phyloP scores from a whole-genome alignment of 805 yeast species.

The Nakazawaea peltata region DNA sequence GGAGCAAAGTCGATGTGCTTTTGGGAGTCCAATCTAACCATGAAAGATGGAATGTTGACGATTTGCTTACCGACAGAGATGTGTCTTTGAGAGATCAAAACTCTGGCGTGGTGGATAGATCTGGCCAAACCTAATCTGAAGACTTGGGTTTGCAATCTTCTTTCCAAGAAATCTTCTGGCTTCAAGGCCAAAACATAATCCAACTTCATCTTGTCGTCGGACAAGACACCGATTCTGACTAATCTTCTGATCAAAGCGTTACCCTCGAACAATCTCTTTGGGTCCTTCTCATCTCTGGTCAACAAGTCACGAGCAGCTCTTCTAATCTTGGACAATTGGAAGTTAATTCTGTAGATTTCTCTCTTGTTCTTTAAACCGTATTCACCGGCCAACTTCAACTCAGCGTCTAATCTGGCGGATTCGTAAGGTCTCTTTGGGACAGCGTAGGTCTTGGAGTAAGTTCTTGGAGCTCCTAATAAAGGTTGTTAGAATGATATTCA shows the following conservation, averaged over 20 bases:
- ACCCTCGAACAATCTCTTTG: slow-evolving; percentile 99
- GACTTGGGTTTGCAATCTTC: slow-evolving; percentile 99
- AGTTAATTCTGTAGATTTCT: slow-evolving; percentile 99
- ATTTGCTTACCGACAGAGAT: slow-evolving; percentile 99
- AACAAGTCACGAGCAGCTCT: slow-evolving; percentile 99
- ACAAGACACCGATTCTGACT: slow-evolving; percentile 97
- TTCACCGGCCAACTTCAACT: slow-evolving; percentile 99
- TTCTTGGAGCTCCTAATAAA: slow-evolving; percentile 88
- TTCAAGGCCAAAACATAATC: slow-evolving; percentile 99
- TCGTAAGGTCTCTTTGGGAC: slow-evolving; percentile 99
- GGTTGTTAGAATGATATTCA: slow-evolving; percentile 1
- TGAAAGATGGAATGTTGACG: slow-evolving; percentile 97
- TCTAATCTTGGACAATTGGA: slow-evolving; percentile 98
- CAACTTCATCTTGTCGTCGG: slow-evolving; percentile 99
- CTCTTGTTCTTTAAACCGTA: slow-evolving; percentile 99
- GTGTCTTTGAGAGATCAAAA: slow-evolving; percentile 97
- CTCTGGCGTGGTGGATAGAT: slow-evolving; percentile 99
- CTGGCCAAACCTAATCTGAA: slow-evolving; percentile 99
- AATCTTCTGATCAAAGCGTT: slow-evolving; percentile 99
- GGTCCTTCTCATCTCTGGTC: slow-evolving; percentile 99
- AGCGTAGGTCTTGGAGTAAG: slow-evolving; percentile 98
- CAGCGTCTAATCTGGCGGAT: slow-evolving; percentile 98
- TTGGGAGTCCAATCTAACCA: slow-evolving; percentile 99
- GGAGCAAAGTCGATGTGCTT: slow-evolving; percentile 99
- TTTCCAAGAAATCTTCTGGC: slow-evolving; percentile 98